Evolutionary conservation across 208 protist species (phyloP), one percentile per base, ranked within the genome.

Genomic region (Acanthamoeba lenticulata): DNA sequence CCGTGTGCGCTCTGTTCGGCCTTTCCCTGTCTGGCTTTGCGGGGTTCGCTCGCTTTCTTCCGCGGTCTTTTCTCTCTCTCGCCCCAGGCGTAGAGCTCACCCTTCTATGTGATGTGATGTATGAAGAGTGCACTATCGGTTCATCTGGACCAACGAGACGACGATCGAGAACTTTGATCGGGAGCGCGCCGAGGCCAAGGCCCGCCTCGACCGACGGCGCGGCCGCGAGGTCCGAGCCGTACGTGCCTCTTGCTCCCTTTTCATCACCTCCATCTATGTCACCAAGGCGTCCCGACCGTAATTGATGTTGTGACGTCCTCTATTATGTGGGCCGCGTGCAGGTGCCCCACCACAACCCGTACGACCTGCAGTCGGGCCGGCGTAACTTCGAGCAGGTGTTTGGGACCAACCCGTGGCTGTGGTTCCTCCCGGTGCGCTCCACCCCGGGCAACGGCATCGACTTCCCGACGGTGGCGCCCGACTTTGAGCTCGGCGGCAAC

Each of bases 81-180:
- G n/a, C 42, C 34, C 27, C n/a, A n/a, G n/a, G n/a, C n/a, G n/a
- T 55, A 9, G 1, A 3, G 21, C 1, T 85, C 74, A 2, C 17
- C 44, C 17, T 49, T 15, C 65, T 4, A 4, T 77, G 67, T n/a
- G 38, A n/a, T 44, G 0, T 29, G 65, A 9, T 21, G 47, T 17
- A 5, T 69, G 21, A 69, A 21, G 65, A 44, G 65, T 93, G 36
- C 90, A 93, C 45, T 93, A 65, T 11, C 21, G 24, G 1, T n/a
- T 93, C 44, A 65, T 83, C 32, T 93, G 62, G 47, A 7, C 4
- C 0, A 93, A 93, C 55, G 67, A 85, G 49, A 93, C 65, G 0
- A 93, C 90, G 32, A 93, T 93, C 17, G 90, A 93, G 38, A 93
- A 65, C 49, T 93, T 93, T 83, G 90, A 93, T n/a, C 34, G 57